phyloP scores from a whole-genome alignment of 805 yeast species.

The Torulaspora maleeae region DNA sequence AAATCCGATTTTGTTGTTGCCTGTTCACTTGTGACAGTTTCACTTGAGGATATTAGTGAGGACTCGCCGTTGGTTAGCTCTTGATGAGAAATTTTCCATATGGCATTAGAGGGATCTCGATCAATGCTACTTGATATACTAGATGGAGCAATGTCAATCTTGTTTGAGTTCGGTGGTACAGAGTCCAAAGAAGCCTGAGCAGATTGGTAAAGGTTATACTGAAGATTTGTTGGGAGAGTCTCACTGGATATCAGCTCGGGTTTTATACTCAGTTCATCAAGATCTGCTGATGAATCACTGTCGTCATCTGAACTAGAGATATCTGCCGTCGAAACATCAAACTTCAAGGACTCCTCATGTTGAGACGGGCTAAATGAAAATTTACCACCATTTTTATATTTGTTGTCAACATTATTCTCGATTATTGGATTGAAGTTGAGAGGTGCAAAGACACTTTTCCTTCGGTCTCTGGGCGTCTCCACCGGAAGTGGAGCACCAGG shows the following conservation, averaged over 20 bases:
- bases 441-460: slow-evolving; percentile 74
- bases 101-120: slow-evolving; percentile 24
- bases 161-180: slow-evolving; percentile 13
- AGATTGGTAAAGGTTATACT: slow-evolving; percentile 14
- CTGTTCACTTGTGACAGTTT: slow-evolving; percentile 2
- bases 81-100: slow-evolving; percentile 27
- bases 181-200: slow-evolving; percentile 17
- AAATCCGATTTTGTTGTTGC: neutral
- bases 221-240: slow-evolving; percentile 16
- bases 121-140: slow-evolving; percentile 12
- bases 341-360: slow-evolving; percentile 32
- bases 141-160: slow-evolving; percentile 9
- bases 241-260: slow-evolving; percentile 21
- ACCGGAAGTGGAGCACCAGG: slow-evolving; percentile 83
- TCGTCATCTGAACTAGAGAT: slow-evolving; percentile 34
- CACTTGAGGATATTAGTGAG: slow-evolving; percentile 3
- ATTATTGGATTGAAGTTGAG: slow-evolving; percentile 76
- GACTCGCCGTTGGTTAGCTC: slow-evolving; percentile 21
- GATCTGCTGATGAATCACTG: slow-evolving; percentile 28
- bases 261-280: slow-evolving; percentile 22
- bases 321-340: slow-evolving; percentile 31
- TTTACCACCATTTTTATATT: slow-evolving; percentile 86
- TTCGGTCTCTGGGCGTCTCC: slow-evolving; percentile 42
- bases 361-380: slow-evolving; percentile 46
- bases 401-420: slow-evolving; percentile 70